phyloP scores from a whole-genome alignment of 106 monocot species.

The Dendrobium catenatum region DNA sequence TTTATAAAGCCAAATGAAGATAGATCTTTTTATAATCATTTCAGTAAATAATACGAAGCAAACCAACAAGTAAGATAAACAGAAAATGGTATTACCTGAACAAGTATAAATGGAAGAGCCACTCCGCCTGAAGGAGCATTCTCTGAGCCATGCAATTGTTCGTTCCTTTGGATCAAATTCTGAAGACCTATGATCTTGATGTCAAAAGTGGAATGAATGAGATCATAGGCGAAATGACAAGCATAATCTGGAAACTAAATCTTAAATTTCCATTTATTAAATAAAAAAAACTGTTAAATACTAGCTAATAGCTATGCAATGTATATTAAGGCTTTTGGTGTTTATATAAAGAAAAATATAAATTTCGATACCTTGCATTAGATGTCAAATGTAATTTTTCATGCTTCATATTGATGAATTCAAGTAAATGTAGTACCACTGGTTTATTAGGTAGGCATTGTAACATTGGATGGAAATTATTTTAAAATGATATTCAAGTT shows the following conservation, averaged over 20 bases:
- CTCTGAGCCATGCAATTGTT: slow-evolving; percentile 65
- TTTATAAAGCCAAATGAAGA: background rate
- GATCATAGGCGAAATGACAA: background rate
- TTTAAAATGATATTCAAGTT: too few species aligned
- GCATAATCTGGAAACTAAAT: background rate
- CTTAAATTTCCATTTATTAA: background rate
- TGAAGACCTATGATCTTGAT: slow-evolving; percentile 63
- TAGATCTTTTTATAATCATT: background rate
- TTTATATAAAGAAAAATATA: background rate
- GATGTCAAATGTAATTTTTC: background rate
- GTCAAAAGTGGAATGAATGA: background rate
- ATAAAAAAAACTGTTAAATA: background rate
- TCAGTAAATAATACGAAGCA: background rate
- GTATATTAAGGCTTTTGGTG: background rate
- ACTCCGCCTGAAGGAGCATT: slow-evolving; percentile 80
- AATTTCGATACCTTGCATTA: background rate
- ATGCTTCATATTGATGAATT: background rate
- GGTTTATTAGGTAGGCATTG: too few species aligned
- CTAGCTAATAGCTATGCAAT: background rate
- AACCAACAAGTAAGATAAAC: background rate
- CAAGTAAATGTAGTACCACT: too few species aligned
- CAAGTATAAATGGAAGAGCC: slow-evolving; percentile 86
- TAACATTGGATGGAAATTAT: too few species aligned
- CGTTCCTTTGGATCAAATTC: slow-evolving; percentile 74
- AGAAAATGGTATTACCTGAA: slow-evolving; percentile 52